Conservation (phyloP, 1,284 basidiomycete genomes). For the Leccinum subrobustum region DNA sequence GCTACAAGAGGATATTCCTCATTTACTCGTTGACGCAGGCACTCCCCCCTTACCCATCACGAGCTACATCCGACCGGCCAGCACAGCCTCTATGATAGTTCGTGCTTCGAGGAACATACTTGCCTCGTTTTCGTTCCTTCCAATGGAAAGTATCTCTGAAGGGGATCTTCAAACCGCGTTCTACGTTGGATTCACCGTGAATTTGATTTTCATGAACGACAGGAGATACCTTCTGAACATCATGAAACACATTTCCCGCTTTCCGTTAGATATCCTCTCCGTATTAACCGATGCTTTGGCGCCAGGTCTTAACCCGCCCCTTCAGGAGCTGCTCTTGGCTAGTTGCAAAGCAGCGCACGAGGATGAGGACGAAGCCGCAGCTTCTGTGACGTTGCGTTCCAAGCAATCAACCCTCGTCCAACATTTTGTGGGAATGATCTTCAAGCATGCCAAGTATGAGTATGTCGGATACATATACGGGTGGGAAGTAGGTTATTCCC, state of each 20-base stretch:
- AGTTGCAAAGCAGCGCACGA: constrained; percentile 31
- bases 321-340: constrained; percentile 21
- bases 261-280: constrained; percentile 29
- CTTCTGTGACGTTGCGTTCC: constrained; percentile 30
- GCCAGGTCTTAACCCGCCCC: constrained; percentile 23
- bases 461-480: constrained; percentile 51
- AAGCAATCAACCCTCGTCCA: constrained; percentile 27
- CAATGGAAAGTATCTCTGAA: constrained; percentile 18
- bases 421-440: constrained; percentile 54
- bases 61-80: constrained; percentile 34
- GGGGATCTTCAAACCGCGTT: constrained; percentile 31
- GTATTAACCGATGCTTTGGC: constrained; percentile 32
- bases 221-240: constrained; percentile 29
- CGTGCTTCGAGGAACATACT: constrained; percentile 42
- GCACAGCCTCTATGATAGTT: constrained; percentile 40
- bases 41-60: constrained; percentile 22
- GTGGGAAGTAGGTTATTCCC: constrained; percentile 48
- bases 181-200: constrained; percentile 32
- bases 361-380: constrained; percentile 34
- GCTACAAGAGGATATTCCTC: constrained; percentile 33
- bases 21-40: constrained; percentile 30
- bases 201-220: constrained; percentile 33
- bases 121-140: constrained; percentile 29
- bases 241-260: constrained; percentile 32
- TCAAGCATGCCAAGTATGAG: constrained; percentile 41